These are phyloP conservation scores for Cicer bijugum DNA, from an alignment of 306 rosid genomes.

Conservation along the genomic window DNA sequence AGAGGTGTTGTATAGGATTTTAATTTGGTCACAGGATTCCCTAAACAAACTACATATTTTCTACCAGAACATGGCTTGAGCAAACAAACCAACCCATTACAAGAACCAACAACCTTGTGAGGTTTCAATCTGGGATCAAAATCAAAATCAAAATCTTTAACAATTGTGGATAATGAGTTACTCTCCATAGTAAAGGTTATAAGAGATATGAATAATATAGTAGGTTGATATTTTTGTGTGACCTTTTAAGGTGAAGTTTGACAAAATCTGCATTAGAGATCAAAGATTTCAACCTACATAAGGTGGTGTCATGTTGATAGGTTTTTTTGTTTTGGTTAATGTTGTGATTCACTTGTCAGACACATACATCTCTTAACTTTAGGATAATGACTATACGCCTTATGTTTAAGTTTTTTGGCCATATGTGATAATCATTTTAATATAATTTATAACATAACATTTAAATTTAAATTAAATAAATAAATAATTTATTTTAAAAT, in stretches of 20 bases:
- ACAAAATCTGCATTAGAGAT: not conserved
- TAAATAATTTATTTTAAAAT: too few relatives aligned
- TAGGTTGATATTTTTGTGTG: not conserved
- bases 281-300: not conserved
- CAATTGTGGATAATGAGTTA: not conserved
- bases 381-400: too few relatives aligned
- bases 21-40: not conserved
- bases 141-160: not conserved
- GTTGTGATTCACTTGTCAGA: too few relatives aligned
- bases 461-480: too few relatives aligned
- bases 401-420: too few relatives aligned
- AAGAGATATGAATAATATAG: not conserved
- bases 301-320: not conserved
- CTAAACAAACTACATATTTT: not conserved
- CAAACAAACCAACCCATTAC: conserved; percentile 9
- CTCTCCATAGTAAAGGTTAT: not conserved
- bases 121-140: not conserved
- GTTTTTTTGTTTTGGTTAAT: too few relatives aligned
- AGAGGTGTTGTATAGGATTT: not conserved
- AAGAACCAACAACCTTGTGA: not conserved
- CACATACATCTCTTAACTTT: too few relatives aligned
- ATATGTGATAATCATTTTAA: too few relatives aligned
- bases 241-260: not conserved
- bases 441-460: too few relatives aligned
- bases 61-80: not conserved